A percentile compares a stretch with the other conserved stretches of the same genome.
Conservation (phyloP, 805 yeast species). For the Starmerella riodocensis region DNA sequence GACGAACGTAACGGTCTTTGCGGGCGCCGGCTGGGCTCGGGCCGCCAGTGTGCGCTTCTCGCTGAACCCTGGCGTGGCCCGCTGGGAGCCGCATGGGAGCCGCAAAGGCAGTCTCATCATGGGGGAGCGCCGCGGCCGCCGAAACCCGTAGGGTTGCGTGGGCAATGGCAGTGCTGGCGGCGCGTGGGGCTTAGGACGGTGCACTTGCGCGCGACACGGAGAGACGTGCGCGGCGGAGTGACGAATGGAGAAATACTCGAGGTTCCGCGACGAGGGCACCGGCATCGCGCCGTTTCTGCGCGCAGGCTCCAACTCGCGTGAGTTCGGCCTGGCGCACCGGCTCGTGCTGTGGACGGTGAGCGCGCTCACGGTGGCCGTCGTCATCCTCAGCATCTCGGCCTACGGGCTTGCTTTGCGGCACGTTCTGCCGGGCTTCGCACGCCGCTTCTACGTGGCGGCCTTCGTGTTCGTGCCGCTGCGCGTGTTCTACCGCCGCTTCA, state of each 20-base stretch:
- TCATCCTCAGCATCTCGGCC: slow-evolving; percentile 49
- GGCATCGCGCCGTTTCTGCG: slow-evolving; percentile 84
- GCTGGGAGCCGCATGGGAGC: too few relatives aligned
- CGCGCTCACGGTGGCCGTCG: slow-evolving; percentile 65
- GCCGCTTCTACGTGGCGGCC: slow-evolving; percentile 8
- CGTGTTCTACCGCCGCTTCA: slow-evolving; percentile 22
- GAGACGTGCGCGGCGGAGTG: too few relatives aligned
- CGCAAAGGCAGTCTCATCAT: too few relatives aligned
- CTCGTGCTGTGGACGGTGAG: slow-evolving; percentile 49
- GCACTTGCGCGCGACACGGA: too few relatives aligned
- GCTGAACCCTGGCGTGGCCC: too few relatives aligned
- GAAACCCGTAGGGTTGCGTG: too few relatives aligned
- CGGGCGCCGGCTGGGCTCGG: too few relatives aligned
- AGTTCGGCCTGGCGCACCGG: slow-evolving; percentile 1
- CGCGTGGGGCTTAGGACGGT: too few relatives aligned
- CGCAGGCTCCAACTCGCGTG: slow-evolving; percentile 10
- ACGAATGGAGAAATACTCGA: slow-evolving; percentile 81
- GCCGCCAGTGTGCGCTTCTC: too few relatives aligned
- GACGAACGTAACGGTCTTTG: too few relatives aligned
- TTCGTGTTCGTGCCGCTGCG: slow-evolving; percentile 15
- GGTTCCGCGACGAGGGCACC: slow-evolving; percentile 78
- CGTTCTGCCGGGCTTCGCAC: slow-evolving; percentile 8
- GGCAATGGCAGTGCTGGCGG: too few relatives aligned
- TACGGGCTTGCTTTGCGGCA: slow-evolving; percentile 8
- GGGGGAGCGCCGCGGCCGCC: too few relatives aligned